phyloP scores from a whole-genome alignment of 1,284 basidiomycete species.

The Cutaneotrichosporon cyanovorans region DNA sequence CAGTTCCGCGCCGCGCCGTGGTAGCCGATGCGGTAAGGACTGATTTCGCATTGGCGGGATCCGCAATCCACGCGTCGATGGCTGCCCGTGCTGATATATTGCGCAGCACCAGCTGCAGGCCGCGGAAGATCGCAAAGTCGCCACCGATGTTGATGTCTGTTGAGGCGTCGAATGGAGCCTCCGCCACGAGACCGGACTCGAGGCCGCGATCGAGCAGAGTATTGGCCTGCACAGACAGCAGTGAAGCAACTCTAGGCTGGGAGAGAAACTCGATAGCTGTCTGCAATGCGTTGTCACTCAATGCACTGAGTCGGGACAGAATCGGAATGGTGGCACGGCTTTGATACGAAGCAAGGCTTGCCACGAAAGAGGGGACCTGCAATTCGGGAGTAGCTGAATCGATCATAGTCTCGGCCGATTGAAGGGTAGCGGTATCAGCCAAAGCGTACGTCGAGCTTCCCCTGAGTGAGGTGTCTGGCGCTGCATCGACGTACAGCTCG shows the following conservation, averaged over 20 bases:
- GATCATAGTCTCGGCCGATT: constrained; percentile 2
- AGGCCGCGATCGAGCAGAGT: background rate
- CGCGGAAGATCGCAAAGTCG: constrained; percentile 16
- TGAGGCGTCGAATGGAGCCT: constrained; percentile 26
- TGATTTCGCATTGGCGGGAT: constrained; percentile 22
- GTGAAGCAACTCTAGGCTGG: constrained; percentile 3
- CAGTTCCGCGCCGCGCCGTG: constrained; percentile 16
- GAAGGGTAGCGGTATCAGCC: constrained; percentile 7
- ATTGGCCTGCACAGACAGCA: background rate
- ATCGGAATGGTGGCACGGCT: constrained; percentile 3
- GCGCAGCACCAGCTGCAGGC: constrained; percentile 26
- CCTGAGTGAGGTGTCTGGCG: background rate
- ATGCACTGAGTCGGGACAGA: constrained; percentile 1
- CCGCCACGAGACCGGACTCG: constrained; percentile 2
- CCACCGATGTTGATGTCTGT: constrained; percentile 28
- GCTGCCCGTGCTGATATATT: constrained; percentile 16
- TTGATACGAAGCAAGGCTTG: constrained; percentile 10
- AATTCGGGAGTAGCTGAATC: constrained; percentile 1
- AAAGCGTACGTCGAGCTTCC: constrained; percentile 4
- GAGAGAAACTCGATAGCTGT: constrained; percentile 8
- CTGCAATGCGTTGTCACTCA: background rate
- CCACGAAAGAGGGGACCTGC: constrained; percentile 2
- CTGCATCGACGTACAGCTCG: constrained; percentile 55
- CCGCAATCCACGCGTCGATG: constrained; percentile 23
- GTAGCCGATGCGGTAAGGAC: constrained; percentile 28